Percentiles rank a stretch among this genome's conserved stretches.
These are phyloP conservation scores for Tricholoma furcatifolium DNA, from an alignment of 768 basidiomycete genomes.

Conservation along the genomic window DNA sequence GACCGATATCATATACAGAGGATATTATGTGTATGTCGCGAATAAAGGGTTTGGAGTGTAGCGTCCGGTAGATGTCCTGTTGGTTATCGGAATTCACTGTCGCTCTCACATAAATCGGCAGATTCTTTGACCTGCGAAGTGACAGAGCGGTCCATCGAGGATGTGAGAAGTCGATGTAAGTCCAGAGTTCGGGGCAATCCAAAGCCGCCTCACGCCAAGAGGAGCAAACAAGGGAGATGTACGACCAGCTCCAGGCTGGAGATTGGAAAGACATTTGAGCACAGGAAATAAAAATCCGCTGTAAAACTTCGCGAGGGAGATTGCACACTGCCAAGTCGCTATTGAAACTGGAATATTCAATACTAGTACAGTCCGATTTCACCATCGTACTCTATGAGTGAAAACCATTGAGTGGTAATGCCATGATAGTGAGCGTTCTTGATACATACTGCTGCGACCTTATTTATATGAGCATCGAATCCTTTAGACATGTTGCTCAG, in stretches of 20 bases:
- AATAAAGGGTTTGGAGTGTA: constrained; percentile 35
- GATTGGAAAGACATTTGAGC: constrained; percentile 18
- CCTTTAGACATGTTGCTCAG: no score
- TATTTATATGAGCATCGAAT: no score
- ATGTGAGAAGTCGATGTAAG: constrained; percentile 38
- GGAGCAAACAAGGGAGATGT: constrained; percentile 35
- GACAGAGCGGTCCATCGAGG: constrained; percentile 31
- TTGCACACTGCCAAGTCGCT: constrained; percentile 7
- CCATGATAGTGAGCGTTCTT: no score
- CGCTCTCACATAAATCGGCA: constrained; percentile 31
- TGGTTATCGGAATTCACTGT: constrained; percentile 29
- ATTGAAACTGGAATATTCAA: constrained; percentile 16
- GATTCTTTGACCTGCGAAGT: constrained; percentile 29
- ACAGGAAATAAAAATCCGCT: constrained; percentile 28
- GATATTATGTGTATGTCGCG: constrained; percentile 33
- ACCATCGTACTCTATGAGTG: constrained; percentile 13
- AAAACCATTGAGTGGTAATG: background rate
- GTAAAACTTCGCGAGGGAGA: constrained; percentile 29
- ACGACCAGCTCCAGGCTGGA: constrained; percentile 34
- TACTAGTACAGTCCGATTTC: constrained; percentile 9
- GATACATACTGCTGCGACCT: no score
- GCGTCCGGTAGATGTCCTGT: constrained; percentile 28
- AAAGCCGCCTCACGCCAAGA: constrained; percentile 34
- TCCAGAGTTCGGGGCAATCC: constrained; percentile 32
- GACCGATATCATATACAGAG: constrained; percentile 31